Evolutionary conservation across 2,329 filamentous ascomycete genomes (phyloP), one percentile per base, ranked within the genome.

Genomic region (Ophiostoma quercus): DNA sequence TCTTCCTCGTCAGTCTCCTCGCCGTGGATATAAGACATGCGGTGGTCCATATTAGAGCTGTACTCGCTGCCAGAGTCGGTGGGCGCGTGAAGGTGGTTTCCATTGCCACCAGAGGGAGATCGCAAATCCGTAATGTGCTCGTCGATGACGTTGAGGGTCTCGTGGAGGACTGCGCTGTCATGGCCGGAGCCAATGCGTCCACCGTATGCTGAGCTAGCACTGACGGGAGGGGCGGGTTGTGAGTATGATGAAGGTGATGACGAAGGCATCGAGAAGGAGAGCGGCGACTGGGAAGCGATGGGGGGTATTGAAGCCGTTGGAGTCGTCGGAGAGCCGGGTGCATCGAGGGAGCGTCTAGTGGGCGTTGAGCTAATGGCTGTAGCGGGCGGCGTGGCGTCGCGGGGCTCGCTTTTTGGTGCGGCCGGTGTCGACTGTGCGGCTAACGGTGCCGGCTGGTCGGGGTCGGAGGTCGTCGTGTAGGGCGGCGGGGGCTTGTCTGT

Each of bases 1-100:
- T 95, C 92, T 78, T 98, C 95, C 76, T 97, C 93, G 75, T 98
- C 94, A 1, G 94, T 97, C 79, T 97, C 94, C 73, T 96, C 90
- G 51, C 94, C 95, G 74, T 95, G 91, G 72, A 98, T 94, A 78
- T 96, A 97, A 1, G 94, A 97, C 75, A 94, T 81, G 54, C 93
- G 88, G 74, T 91, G 88, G 72, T 89, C 89, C 54, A 91, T 77
- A 69, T 92, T 88, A 71, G 87, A 91, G 79, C 93, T 96, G 79
- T 97, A 97, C 77, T 96, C 92, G 80, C 92, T 97, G 67, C 90
- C 91, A 1, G 93, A 96, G 78, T 96, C 92, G 73, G 88, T 92
- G 62, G 84, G 80, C 68, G 80, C 79, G 69, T 84, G 76, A 73
- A 86, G 81, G 74, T 86, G 81, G 43, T 77, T 79, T 34, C 86